Base-by-base conservation (phyloP, 352 stramenopile species). In the Lagenidium sp. region DNA sequence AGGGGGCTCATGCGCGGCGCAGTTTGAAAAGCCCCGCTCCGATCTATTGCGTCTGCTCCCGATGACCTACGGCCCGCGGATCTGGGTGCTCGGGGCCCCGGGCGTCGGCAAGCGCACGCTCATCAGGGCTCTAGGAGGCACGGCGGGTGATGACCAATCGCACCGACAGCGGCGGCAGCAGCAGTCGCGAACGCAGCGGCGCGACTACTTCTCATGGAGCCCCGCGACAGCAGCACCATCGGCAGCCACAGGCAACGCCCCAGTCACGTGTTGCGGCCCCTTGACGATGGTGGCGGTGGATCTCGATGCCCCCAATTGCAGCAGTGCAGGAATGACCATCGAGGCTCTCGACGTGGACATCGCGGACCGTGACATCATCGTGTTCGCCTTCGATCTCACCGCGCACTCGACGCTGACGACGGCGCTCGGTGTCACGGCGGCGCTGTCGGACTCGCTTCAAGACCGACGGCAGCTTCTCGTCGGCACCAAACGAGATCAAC, bases 81-180 rank as follows among this genome's bases (percentile, higher is more conserved):
- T 60, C 11, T 54, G 52, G 28, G 55, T 85, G 20, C 60, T 84
- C 0, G 75, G 75, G 3, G 50, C 47, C 13, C 38, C 44, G 8
- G 59, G 56, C 25, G 61, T 68, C 13, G 67, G 72, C 35, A 85
- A 85, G 58, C 55, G 44, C 22, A 71, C 59, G 39, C 64, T 87
- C 23, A 65, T 66, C 36, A 38, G 53, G 39, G 75, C 75, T 7
- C 53, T 87, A 6, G 71, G 71, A 2, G 65, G 62, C 13, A 44
- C 37, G 49, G n/a, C 7, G 18, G 15, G 29, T 23, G 5, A 20
- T 6, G 22, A 25, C 28, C 8, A 8, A 32, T 32, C 28, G 8
- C 28, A 32, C 15, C 28, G 8, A 8, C 28, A 13, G 19, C 38
- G 46, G 38, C 12, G 19, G 13, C 18, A 12, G 29, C 36, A 36